Evolutionary conservation across 192 early-diverging fungal species (phyloP).

Genomic region (Glomus cerebriforme): DNA sequence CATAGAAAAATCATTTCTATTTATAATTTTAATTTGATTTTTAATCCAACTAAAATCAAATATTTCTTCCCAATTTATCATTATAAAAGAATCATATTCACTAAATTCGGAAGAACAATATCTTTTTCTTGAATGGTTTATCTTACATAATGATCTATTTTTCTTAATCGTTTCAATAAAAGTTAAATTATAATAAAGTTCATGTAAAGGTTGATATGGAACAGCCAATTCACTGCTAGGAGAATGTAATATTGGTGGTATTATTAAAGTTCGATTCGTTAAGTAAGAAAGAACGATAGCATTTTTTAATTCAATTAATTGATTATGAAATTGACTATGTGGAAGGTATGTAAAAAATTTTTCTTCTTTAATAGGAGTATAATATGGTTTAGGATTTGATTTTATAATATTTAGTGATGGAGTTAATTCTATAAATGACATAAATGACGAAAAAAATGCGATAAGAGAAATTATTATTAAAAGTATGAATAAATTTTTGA

Average conservation of each 20-base stretch:
- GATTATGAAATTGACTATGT: constrained; percentile 48
- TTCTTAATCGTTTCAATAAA: too few relatives aligned
- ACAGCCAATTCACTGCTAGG: background rate
- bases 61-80: background rate
- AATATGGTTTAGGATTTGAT: too few relatives aligned
- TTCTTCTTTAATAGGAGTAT: too few relatives aligned
- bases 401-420: too few relatives aligned
- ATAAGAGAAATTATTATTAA: too few relatives aligned
- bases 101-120: too few relatives aligned
- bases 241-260: constrained; percentile 35
- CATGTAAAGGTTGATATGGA: background rate
- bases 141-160: too few relatives aligned
- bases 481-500: too few relatives aligned
- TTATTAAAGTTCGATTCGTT: constrained; percentile 37
- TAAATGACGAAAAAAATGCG: too few relatives aligned
- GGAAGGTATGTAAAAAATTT: constrained; percentile 43
- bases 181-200: background rate
- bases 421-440: too few relatives aligned
- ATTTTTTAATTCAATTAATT: constrained; percentile 39
- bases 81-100: background rate
- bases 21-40: background rate
- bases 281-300: background rate
- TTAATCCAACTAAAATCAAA: background rate
- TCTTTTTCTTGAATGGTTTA: too few relatives aligned
- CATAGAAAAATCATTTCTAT: background rate